These are phyloP conservation scores for Kwoniella bestiolae DNA, from an alignment of 768 basidiomycete genomes.

Conservation along the genomic window DNA sequence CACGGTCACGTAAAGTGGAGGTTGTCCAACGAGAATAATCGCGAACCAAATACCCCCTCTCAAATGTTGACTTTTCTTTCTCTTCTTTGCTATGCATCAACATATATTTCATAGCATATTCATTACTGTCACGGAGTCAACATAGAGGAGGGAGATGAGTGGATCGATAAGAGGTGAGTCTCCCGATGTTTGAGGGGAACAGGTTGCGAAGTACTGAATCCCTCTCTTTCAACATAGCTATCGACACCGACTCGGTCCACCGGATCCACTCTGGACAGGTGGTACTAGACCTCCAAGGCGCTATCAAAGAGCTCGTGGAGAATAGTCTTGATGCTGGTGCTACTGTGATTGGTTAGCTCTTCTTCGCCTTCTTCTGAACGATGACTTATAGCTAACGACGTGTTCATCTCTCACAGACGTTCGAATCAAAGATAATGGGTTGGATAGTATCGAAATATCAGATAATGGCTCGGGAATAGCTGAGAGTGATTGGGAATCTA, in stretches of 20 bases:
- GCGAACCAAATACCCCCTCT: not conserved
- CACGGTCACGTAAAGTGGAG: slow-evolving; percentile 15
- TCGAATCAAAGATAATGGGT: slow-evolving; percentile 83
- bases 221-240: slow-evolving; percentile 58
- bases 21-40: slow-evolving; percentile 8
- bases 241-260: slow-evolving; percentile 79
- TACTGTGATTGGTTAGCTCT: slow-evolving; percentile 71
- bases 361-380: not conserved
- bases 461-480: slow-evolving; percentile 92
- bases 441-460: slow-evolving; percentile 79
- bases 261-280: slow-evolving; percentile 93
- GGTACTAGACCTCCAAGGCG: slow-evolving; percentile 87
- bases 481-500: slow-evolving; percentile 71
- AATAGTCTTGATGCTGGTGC: slow-evolving; percentile 94
- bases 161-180: slow-evolving; percentile 32
- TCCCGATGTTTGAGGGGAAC: not conserved
- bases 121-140: not conserved
- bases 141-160: slow-evolving; percentile 3
- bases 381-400: not conserved
- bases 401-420: slow-evolving; percentile 66
- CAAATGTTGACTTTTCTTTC: not conserved
- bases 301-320: slow-evolving; percentile 94
- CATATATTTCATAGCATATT: not conserved
- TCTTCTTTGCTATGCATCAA: not conserved
- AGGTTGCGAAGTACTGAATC: not conserved